Percentiles rank a stretch among this genome's conserved stretches.
Conservation (phyloP, 2,329 filamentous ascomycete species). For the Fusarium dimerum region DNA sequence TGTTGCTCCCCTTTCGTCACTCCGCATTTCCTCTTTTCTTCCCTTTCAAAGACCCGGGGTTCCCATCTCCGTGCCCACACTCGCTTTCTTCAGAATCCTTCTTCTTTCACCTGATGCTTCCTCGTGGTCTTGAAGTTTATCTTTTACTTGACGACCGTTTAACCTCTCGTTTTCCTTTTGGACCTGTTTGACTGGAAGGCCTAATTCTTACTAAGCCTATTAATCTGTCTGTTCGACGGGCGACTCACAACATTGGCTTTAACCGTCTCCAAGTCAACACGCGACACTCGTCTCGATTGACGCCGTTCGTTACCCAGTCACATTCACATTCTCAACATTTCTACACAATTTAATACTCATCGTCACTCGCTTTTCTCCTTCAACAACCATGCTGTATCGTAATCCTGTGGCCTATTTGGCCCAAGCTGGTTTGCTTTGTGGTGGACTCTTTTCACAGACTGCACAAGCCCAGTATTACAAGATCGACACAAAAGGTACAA, state of each 20-base stretch:
- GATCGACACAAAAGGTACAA: slow-evolving; percentile 34
- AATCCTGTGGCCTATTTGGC: slow-evolving; percentile 6
- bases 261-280: neutral
- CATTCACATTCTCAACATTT: neutral
- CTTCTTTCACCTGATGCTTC: neutral
- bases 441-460: slow-evolving; percentile 15
- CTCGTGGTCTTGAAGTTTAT: too few species aligned
- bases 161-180: neutral
- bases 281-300: neutral
- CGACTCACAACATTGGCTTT: neutral
- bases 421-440: slow-evolving; percentile 13
- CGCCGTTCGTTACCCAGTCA: neutral
- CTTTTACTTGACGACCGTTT: neutral
- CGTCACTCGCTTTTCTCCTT: neutral
- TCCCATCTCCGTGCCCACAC: neutral
- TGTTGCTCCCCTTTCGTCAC: too few species aligned
- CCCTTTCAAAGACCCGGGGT: slow-evolving; percentile 1
- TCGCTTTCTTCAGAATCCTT: neutral
- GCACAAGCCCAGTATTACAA: slow-evolving; percentile 31
- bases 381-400: slow-evolving; percentile 1
- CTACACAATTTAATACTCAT: neutral
- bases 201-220: neutral
- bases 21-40: neutral
- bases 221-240: neutral
- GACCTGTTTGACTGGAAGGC: neutral